These are phyloP conservation scores for Annulohypoxylon nitens DNA, from an alignment of 495 filamentous ascomycete genomes.

Conservation along the genomic window DNA sequence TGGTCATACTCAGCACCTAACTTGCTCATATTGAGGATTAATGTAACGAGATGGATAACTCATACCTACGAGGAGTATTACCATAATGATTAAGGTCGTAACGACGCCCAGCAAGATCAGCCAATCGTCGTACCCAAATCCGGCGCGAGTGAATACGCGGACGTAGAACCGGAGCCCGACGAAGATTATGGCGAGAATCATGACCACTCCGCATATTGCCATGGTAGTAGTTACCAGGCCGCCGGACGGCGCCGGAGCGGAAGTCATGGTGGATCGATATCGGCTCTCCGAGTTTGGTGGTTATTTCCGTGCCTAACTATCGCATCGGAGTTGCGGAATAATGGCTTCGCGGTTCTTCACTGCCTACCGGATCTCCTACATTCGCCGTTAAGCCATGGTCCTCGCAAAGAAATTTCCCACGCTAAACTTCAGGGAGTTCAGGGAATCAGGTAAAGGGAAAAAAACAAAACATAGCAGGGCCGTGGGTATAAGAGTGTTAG, in stretches of 20 bases:
- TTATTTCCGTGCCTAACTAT: neutral
- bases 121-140: slow-evolving; percentile 49
- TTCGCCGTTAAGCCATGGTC: neutral
- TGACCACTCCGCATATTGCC: slow-evolving; percentile 37
- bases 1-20: slow-evolving; percentile 4
- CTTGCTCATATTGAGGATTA: neutral
- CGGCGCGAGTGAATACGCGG: slow-evolving; percentile 43
- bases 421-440: too few relatives aligned
- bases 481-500: neutral
- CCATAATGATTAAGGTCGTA: slow-evolving; percentile 18
- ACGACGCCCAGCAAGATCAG: slow-evolving; percentile 40
- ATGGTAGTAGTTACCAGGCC: slow-evolving; percentile 8
- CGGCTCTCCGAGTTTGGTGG: neutral
- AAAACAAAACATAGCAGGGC: neutral
- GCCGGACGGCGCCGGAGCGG: neutral
- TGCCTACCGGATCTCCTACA: neutral
- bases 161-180: slow-evolving; percentile 50
- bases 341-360: too few relatives aligned
- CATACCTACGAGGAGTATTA: slow-evolving; percentile 16
- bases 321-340: neutral
- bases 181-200: slow-evolving; percentile 35
- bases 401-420: neutral
- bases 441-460: neutral
- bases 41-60: neutral
- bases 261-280: slow-evolving; percentile 9